A percentile compares a stretch with the other conserved stretches of the same genome.
Conservation (phyloP, 768 basidiomycete species). For the Boletellus ananiceps region DNA sequence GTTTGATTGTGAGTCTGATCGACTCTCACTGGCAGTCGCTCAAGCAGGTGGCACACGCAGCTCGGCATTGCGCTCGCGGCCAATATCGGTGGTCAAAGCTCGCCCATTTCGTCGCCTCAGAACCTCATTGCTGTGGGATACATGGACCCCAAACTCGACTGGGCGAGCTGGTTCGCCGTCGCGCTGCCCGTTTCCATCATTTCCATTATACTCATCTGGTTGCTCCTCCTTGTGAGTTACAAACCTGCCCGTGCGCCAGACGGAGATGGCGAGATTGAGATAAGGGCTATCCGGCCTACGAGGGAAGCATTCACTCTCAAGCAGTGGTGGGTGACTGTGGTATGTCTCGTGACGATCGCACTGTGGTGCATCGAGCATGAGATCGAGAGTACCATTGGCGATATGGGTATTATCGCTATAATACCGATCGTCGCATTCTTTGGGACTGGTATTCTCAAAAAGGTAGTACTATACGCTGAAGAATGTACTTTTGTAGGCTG, state of each 20-base stretch:
- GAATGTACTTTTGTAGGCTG: background rate
- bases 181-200: constrained; percentile 85
- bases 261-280: constrained; percentile 73
- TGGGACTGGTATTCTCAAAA: constrained; percentile 87
- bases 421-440: constrained; percentile 93
- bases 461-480: constrained; percentile 46
- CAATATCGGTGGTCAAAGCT: constrained; percentile 96
- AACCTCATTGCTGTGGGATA: constrained; percentile 88
- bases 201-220: constrained; percentile 90
- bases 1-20: constrained; percentile 69
- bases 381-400: constrained; percentile 74
- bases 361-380: constrained; percentile 87
- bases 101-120: constrained; percentile 96
- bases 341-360: constrained; percentile 79
- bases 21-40: background rate
- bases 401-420: constrained; percentile 97
- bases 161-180: constrained; percentile 92
- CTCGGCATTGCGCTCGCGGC: constrained; percentile 96
- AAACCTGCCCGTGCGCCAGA: constrained; percentile 66
- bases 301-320: constrained; percentile 76
- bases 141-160: constrained; percentile 84
- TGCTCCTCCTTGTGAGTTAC: constrained; percentile 80
- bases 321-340: constrained; percentile 86
- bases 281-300: constrained; percentile 79
- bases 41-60: constrained; percentile 35